Evolutionary conservation across 768 basidiomycete genomes (phyloP).

Genomic region (Infundibulicybe gibba): DNA sequence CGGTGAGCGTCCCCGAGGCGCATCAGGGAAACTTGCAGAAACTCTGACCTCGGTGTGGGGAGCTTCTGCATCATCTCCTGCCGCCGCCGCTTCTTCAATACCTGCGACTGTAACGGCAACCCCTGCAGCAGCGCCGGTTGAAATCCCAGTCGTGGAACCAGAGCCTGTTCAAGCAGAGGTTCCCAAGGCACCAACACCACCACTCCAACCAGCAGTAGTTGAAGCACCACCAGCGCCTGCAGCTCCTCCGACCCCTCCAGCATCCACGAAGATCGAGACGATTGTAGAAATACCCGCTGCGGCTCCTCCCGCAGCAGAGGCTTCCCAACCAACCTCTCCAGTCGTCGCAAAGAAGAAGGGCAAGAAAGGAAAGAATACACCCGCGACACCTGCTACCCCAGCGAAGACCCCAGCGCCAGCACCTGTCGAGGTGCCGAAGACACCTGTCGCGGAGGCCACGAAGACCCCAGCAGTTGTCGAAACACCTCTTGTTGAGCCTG

Average conservation of each 20-base stretch:
- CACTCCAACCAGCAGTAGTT: background rate
- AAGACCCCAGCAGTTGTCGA: too few species aligned
- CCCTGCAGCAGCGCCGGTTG: background rate
- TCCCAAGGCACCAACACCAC: background rate
- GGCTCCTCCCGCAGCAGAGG: background rate
- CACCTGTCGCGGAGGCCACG: too few species aligned
- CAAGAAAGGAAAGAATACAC: background rate
- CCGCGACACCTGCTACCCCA: background rate
- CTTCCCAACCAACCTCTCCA: background rate
- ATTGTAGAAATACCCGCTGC: background rate
- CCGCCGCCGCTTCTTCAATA: conserved; percentile 13
- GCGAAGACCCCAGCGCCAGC: too few species aligned
- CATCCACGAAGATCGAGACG: background rate
- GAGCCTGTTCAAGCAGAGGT: conserved; percentile 1
- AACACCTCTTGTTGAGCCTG: too few species aligned
- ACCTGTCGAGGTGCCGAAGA: too few species aligned
- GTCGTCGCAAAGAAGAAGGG: background rate
- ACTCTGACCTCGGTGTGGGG: conserved; percentile 50
- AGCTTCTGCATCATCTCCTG: conserved; percentile 7
- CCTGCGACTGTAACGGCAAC: conserved; percentile 11
- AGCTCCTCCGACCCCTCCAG: background rate
- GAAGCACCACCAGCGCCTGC: background rate
- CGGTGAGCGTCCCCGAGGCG: conserved; percentile 17
- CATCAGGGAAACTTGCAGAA: conserved; percentile 31
- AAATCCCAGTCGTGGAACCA: background rate